These are phyloP conservation scores for Fusarium pseudonygamai DNA, from an alignment of 2,329 filamentous ascomycete species.

Conservation along the genomic window DNA sequence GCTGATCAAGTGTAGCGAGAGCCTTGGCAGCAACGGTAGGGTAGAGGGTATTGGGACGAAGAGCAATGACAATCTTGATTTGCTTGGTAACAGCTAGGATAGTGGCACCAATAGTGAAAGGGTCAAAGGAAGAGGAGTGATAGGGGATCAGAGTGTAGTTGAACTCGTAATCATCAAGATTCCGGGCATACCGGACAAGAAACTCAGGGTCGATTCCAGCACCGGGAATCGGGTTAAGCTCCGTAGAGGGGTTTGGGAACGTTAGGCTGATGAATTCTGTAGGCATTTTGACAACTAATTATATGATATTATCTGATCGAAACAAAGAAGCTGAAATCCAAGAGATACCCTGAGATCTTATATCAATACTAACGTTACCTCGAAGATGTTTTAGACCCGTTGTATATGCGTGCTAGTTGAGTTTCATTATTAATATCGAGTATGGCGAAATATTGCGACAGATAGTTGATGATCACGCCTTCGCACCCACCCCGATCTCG, in stretches of 20 bases:
- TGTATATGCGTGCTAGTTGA: not conserved
- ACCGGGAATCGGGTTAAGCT: conserved; percentile 62
- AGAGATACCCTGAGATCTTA: not conserved
- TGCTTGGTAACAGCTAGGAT: conserved; percentile 67
- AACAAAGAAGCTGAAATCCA: not conserved
- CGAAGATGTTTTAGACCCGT: not conserved
- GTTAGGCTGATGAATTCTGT: conserved; percentile 68
- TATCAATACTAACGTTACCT: not conserved
- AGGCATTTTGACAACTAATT: conserved; percentile 40
- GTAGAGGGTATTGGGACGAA: conserved; percentile 67
- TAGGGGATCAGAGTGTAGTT: conserved; percentile 71
- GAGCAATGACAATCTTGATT: conserved; percentile 68
- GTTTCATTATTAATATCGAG: conserved; percentile 38
- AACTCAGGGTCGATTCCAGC: conserved; percentile 64
- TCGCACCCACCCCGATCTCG: conserved; percentile 37
- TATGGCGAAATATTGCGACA: conserved; percentile 44
- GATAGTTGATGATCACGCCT: conserved; percentile 38
- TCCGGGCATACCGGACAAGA: conserved; percentile 64
- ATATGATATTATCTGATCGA: not conserved
- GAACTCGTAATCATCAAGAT: conserved; percentile 67
- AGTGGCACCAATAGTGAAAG: conserved; percentile 66
- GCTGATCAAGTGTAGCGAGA: conserved; percentile 68
- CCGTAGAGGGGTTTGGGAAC: conserved; percentile 65
- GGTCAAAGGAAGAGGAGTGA: conserved; percentile 55
- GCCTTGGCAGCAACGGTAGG: conserved; percentile 71